Evolutionary conservation across 768 basidiomycete genomes (phyloP), one percentile per base, ranked within the genome.

Genomic region (Lactarius sanguifluus): DNA sequence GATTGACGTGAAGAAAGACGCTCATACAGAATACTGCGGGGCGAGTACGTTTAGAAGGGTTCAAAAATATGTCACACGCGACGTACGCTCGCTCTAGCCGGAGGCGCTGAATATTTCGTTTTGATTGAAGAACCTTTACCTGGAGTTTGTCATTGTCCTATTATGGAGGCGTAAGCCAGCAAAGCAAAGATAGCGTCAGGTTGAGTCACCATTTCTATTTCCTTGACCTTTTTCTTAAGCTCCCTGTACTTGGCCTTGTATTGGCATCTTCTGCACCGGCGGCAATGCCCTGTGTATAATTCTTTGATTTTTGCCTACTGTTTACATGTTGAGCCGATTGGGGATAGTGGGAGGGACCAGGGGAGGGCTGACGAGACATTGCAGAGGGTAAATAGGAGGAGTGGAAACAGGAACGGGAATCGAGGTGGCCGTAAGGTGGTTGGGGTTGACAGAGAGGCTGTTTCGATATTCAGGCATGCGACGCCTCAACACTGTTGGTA

Each of bases 121-220:
- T 93, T 36, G 91, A 86, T 74, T 88, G 82, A 34, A 91, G 79
- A 43, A 92, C 85, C 76, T 92, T 91, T 81, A 87, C 86, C 74
- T 90, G 85, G 66, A 94, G 83, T 77, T 88, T 92, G 81, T 94
- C 92, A 77, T 94, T 94, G 77, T 94, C 91, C 92, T 94, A 73
- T 52, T 52, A 41, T 23, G 34, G 36, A 58, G 38, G 54, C 38
- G 41, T 41, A n/a, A 58, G 61, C 55, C 60, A 32, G 57, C 56
- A 62, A 61, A 20, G 40, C 50, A 20, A 60, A 52, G 23, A 64
- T 43, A 6, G 43, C 45, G 23, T 50, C 40, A 54, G 43, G 50
- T 52, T 10, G 71, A 84, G 89, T 71, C 67, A 92, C 92, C 38
- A 81, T 77, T 78, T 94, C 92, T 69, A 94, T 90, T 77, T 94